Base-by-base conservation (phyloP, 768 basidiomycete species). In the Kockovaella imperatae region DNA sequence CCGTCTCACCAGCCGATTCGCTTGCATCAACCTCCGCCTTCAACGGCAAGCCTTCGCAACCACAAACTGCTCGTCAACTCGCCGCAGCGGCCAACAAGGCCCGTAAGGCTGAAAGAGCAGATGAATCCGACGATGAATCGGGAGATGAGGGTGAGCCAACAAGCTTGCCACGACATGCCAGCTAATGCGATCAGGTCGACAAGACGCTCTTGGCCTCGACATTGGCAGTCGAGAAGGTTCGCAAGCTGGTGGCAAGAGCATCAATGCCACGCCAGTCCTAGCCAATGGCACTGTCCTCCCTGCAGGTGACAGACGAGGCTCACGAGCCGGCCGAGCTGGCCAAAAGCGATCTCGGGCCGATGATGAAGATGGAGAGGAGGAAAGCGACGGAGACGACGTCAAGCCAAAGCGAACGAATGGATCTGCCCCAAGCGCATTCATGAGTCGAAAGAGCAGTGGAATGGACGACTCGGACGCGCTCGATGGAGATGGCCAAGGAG, bases 1-100 rank as follows among this genome's bases (percentile, higher is more conserved):
- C 62, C 38, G 35, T 51, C 2, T 67, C 65, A 3, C 65, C 65
- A 14, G 51, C 65, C 8, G 65, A 67, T 15, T 67, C 65, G 1
- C 45, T 63, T 24, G 62, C 53, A 2, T 67, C 65, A 13, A 47
- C 60, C 4, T 62, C 58, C 23, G 58, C 55, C 26, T 62, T 60
- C 49, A 55, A 47, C 6, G 42, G 48, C 18, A 59, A 58, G 42
- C 45, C 56, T 13, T 25, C 47, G 17, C 56, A 63, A 42, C 58
- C 56, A 8, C 59, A 56, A 13, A 67, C 65, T 14, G 65, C 62
- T 7, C 56, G 65, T 29, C 65, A 67, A 42, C 41, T 60, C 6
- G 65, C 65, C 8, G 65, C 65, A 20, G 65, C 64, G 1, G 59
- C 56, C 5, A 57, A 47, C 49, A 49, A 55, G 40, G 40, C 40